Conservation (phyloP, 192 early-diverging fungal genomes). For the Entrophospora sp. region DNA sequence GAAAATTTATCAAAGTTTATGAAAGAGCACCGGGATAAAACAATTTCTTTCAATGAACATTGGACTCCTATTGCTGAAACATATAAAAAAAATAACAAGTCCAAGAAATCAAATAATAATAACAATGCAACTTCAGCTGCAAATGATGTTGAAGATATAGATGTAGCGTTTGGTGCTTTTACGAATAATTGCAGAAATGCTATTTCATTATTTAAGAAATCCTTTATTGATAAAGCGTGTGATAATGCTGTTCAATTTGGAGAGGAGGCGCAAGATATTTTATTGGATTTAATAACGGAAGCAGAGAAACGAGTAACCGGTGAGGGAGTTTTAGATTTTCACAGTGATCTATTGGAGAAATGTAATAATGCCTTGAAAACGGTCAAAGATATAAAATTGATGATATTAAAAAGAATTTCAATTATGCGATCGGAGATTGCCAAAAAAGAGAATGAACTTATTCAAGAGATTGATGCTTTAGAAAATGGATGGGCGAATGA, state of each 20-base stretch:
- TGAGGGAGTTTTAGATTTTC: conserved; percentile 25
- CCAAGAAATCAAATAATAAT: conserved; percentile 16
- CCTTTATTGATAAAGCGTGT: conserved; percentile 35
- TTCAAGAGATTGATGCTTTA: conserved; percentile 30
- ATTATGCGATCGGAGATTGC: conserved; percentile 27
- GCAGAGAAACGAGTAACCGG: conserved; percentile 25
- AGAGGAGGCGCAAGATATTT: neutral
- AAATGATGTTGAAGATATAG: conserved; percentile 35
- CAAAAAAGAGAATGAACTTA: conserved; percentile 31
- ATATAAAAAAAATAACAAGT: conserved; percentile 30
- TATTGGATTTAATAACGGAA: conserved; percentile 19
- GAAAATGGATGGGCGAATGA: conserved; percentile 26
- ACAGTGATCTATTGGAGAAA: conserved; percentile 28
- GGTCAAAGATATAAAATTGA: conserved; percentile 29
- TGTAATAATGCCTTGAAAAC: conserved; percentile 25
- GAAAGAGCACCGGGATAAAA: conserved; percentile 16
- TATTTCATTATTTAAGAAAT: conserved; percentile 39
- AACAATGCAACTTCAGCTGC: neutral
- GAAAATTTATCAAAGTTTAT: conserved; percentile 20
- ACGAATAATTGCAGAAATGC: conserved; percentile 41
- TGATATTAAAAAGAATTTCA: conserved; percentile 30
- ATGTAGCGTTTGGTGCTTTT: conserved; percentile 33
- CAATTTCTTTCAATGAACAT: conserved; percentile 39
- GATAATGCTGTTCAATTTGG: neutral
- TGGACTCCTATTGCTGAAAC: conserved; percentile 41